Percentiles rank a stretch among this genome's conserved stretches.
phyloP scores from a whole-genome alignment of 139 green algal species.

The Spirogloea muscicola region DNA sequence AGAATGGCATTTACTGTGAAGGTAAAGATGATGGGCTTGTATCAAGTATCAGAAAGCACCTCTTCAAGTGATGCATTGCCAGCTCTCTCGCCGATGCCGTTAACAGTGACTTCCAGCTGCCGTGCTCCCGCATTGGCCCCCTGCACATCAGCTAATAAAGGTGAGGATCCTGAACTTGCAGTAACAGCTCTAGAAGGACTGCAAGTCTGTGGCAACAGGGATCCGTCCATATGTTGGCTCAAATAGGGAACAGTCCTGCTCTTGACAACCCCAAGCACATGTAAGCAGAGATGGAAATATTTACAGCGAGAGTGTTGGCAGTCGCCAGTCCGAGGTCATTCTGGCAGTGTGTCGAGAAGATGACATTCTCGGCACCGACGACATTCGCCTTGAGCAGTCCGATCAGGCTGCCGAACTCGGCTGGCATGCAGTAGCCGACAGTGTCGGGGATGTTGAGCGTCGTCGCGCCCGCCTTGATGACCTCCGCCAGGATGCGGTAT shows the following conservation, averaged over 20 bases:
- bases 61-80: slow-evolving; percentile 96
- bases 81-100: slow-evolving; percentile 96
- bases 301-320: slow-evolving; percentile 83
- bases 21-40: too few species aligned
- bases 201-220: too few species aligned
- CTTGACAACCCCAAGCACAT: too few species aligned
- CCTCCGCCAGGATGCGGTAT: slow-evolving; percentile 76
- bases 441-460: slow-evolving; percentile 99
- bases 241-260: too few species aligned
- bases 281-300: too few species aligned
- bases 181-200: too few species aligned
- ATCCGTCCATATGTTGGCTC: too few species aligned
- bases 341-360: slow-evolving; percentile 98
- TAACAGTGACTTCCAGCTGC: slow-evolving; percentile 96
- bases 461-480: slow-evolving; percentile 93
- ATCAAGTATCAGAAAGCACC: too few species aligned
- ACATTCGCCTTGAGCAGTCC: slow-evolving; percentile 81
- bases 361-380: slow-evolving; percentile 69
- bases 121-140: slow-evolving; percentile 62
- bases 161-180: too few species aligned
- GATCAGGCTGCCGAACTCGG: slow-evolving; percentile 93
- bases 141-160: slow-evolving; percentile 15
- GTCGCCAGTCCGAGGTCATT: slow-evolving; percentile 97
- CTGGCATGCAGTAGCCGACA: slow-evolving; percentile 88
- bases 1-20: too few species aligned